Evolutionary conservation across 140 eudicot genomes (phyloP).

Genomic region (Cichorium intybus): DNA sequence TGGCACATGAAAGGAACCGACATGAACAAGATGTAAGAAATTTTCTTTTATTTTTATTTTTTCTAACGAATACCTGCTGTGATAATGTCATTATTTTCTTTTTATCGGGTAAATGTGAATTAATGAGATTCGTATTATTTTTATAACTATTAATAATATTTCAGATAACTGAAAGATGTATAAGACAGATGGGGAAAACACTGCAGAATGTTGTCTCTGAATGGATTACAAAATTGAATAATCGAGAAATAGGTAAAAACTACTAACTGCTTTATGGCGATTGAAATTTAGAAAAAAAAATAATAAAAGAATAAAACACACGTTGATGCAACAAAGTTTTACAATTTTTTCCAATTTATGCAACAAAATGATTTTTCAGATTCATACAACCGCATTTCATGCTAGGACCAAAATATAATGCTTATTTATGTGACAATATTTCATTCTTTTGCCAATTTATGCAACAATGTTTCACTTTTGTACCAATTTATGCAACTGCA

Average conservation of each 20-base stretch:
- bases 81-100: background rate
- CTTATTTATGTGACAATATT: too few species aligned
- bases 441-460: too few species aligned
- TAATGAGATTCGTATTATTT: background rate
- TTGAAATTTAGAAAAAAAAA: background rate
- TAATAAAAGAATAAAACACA: background rate
- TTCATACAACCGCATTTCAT: too few species aligned
- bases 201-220: conserved; percentile 71
- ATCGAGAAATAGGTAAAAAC: conserved; percentile 80
- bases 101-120: background rate
- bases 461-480: too few species aligned
- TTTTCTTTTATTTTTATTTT: background rate
- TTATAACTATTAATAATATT: background rate
- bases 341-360: too few species aligned
- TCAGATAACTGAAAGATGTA: conserved; percentile 83
- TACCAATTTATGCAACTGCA: too few species aligned
- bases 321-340: background rate
- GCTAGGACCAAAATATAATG: too few species aligned
- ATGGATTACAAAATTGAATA: conserved; percentile 58
- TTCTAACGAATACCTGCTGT: conserved; percentile 1
- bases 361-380: too few species aligned
- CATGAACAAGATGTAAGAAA: conserved; percentile 81
- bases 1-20: conserved; percentile 70
- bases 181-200: conserved; percentile 66
- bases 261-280: background rate